Conservation (phyloP, 176 grass and related monocot genomes). For the Juncus inflexus region DNA sequence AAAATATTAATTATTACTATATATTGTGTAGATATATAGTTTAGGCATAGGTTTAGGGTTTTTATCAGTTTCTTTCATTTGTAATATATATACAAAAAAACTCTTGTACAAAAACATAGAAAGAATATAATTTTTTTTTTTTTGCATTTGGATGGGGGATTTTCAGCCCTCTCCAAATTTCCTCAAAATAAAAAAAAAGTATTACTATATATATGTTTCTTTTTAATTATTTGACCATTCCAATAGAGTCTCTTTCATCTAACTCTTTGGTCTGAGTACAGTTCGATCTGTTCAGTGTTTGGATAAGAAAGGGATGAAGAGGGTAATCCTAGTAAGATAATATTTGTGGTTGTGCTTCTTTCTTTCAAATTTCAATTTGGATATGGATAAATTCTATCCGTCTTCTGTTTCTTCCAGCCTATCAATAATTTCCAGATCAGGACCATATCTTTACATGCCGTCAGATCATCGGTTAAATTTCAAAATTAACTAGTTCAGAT, state of each 20-base stretch:
- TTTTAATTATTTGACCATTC: conserved; percentile 2
- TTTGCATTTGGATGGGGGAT: too few species aligned
- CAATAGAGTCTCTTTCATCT: background rate
- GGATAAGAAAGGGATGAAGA: conserved; percentile 69
- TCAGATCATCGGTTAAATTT: too few species aligned
- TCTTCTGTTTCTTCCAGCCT: conserved; percentile 38
- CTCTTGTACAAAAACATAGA: too few species aligned
- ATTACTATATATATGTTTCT: background rate
- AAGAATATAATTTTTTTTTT: background rate
- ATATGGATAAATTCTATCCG: conserved; percentile 64
- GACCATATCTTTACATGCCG: too few species aligned
- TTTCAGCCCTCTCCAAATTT: too few species aligned
- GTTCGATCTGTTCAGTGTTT: conserved; percentile 8
- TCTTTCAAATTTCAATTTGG: conserved; percentile 31
- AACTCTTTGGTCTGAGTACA: background rate
- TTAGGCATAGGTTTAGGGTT: too few species aligned
- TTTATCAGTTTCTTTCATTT: too few species aligned
- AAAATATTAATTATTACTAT: too few species aligned
- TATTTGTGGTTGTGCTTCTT: conserved; percentile 60
- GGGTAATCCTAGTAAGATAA: conserved; percentile 39
- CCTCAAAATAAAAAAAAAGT: too few species aligned
- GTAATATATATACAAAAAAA: too few species aligned
- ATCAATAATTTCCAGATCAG: conserved; percentile 27
- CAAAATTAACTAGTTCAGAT: too few species aligned
- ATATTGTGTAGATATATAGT: too few species aligned